Evolutionary conservation across 768 basidiomycete genomes (phyloP).

Genomic region (Phallus indusiatus): DNA sequence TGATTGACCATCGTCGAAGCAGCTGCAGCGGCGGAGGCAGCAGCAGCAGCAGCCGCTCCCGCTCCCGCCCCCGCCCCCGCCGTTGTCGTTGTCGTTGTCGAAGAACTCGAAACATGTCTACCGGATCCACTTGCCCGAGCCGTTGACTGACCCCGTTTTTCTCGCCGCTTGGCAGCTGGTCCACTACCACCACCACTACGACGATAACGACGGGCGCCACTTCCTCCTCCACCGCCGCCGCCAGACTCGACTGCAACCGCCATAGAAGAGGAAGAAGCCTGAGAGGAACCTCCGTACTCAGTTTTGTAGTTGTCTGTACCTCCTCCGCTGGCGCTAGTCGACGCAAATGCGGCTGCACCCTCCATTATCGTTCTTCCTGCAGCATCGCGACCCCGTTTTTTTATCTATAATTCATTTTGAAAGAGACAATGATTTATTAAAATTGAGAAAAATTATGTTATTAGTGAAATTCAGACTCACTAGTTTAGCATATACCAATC

Average conservation of each 20-base stretch:
- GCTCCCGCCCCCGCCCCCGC: too few species aligned
- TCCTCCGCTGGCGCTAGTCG: background rate
- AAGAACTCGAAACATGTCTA: too few species aligned
- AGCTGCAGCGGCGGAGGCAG: too few species aligned
- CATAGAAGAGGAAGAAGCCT: background rate
- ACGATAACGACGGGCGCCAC: background rate
- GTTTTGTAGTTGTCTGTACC: too few species aligned
- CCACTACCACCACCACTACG: background rate
- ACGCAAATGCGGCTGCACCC: background rate
- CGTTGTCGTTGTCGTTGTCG: too few species aligned
- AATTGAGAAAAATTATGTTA: too few species aligned
- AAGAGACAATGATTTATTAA: too few species aligned
- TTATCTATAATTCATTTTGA: too few species aligned
- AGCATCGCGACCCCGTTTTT: conserved; percentile 3
- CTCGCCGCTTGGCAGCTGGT: background rate
- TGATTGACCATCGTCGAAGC: too few species aligned
- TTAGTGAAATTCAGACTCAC: conserved; percentile 31
- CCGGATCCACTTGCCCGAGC: too few species aligned
- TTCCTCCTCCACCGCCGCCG: background rate
- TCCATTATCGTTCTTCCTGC: conserved; percentile 2
- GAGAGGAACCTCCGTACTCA: too few species aligned
- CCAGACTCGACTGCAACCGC: background rate
- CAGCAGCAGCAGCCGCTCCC: too few species aligned
- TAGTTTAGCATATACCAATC: conserved; percentile 79
- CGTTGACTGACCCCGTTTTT: background rate